phyloP scores from a whole-genome alignment of 2,329 filamentous ascomycete species.

The Nemania serpens region DNA sequence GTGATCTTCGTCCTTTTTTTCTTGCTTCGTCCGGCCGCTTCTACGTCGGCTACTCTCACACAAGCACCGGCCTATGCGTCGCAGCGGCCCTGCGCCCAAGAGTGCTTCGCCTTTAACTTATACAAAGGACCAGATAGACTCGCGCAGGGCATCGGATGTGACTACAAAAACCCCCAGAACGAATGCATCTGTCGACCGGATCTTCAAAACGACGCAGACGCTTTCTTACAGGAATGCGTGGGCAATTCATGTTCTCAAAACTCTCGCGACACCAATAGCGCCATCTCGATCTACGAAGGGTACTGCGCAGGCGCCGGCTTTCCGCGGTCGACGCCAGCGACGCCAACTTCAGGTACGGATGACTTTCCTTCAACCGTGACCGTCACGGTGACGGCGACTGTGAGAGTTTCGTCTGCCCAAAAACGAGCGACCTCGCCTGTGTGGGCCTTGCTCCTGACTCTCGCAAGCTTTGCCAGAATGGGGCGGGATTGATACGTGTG shows the following conservation, averaged over 20 bases:
- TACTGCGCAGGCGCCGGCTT: constrained; percentile 18
- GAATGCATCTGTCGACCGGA: constrained; percentile 20
- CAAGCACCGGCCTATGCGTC: not conserved
- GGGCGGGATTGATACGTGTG: constrained; percentile 19
- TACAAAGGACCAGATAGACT: not conserved
- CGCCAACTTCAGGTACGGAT: constrained; percentile 19
- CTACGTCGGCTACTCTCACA: not conserved
- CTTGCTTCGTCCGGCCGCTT: constrained; percentile 2
- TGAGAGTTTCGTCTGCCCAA: constrained; percentile 13
- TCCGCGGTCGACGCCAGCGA: constrained; percentile 3
- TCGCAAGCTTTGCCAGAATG: constrained; percentile 9
- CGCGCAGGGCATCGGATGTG: constrained; percentile 10
- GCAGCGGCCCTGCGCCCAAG: constrained; percentile 17
- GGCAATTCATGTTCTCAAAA: not conserved
- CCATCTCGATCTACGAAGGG: constrained; percentile 16
- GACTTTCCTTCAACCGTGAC: constrained; percentile 13
- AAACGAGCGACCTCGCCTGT: constrained; percentile 2
- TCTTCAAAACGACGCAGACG: constrained; percentile 7
- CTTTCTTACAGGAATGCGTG: constrained; percentile 5
- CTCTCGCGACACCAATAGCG: constrained; percentile 15
- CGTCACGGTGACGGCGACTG: constrained; percentile 19
- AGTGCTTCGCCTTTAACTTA: not conserved
- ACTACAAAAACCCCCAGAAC: not conserved
- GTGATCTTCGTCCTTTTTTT: not conserved
- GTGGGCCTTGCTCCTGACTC: not conserved